Base-by-base conservation (phyloP, 257 asterid species). In the Gardenia jasminoides region DNA sequence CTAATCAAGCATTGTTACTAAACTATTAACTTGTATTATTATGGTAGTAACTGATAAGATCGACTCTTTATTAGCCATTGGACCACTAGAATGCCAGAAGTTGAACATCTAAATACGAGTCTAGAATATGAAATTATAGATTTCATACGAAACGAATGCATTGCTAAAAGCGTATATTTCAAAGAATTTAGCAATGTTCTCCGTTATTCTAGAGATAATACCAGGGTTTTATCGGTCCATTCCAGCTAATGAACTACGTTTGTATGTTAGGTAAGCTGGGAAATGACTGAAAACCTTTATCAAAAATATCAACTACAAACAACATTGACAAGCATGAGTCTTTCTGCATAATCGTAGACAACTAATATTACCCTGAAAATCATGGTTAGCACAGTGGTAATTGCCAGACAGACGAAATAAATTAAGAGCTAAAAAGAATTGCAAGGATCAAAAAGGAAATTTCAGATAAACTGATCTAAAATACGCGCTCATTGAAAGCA, bases 361-460 rank as follows among this genome's bases (percentile, higher is more conserved):
- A 20, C 12, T 56, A 22, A 56, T 20, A 22, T 20, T 6, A 56
- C 28, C 64, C 64, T 6, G 2, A 56, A 56, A 56, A 56, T 56
- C 26, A 56, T 56, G 28, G 6, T 56, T 20, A 10, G 24, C 11
- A 2, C 64, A 56, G 7, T n/a, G 67, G 6, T 11, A 61, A 61
- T 26, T 9, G 67, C 67, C 67, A n/a, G n/a, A 61, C n/a, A 36
- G 7, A n/a, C 9, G 67, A 61, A 26, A 61, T 61, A 61, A 26
- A 61, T 26, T 33, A 17, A 19, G 19, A n/a, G n/a, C 72, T 64
- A 67, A 65, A 76, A 7, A 74, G 44, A 58, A 69, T 31, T 8
- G 33, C 74, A 72, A 5, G 65, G 46, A 71, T 70, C 75, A 74
- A 62, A 66, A 58, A 20, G 28, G 26, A 67, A n/a, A 78, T 39